Base-by-base conservation (phyloP, 495 filamentous ascomycete species). In the Neurospora tetrasperma region DNA sequence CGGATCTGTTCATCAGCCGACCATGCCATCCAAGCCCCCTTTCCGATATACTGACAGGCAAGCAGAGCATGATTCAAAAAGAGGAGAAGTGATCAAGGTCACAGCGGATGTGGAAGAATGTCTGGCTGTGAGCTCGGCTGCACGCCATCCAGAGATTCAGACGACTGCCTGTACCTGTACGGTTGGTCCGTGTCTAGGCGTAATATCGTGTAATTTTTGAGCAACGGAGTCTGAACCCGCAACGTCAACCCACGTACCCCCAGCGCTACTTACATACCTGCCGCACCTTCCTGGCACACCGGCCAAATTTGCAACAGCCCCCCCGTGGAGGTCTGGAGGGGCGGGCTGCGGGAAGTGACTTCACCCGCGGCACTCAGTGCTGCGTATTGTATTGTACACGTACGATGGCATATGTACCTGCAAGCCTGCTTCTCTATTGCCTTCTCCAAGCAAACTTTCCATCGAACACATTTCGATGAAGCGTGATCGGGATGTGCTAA, bases 291-390 rank as follows among this genome's bases (percentile, higher is more conserved):
- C 73, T 75, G 23, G 38, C 73, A 76, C 73, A 75, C 73, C 71
- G 73, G 72, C 71, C 71, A 70, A 74, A 71, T 74, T 71, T 73
- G 71, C 69, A 72, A 44, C 69, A 71, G 42, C n/a, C 43, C 41
- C 69, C 5, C 69, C 23, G 40, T n/a, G 48, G 18, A 39, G 69
- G 69, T 43, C 14, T 46, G 70, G 59, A 71, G 74, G 73, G 73
- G 73, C 40, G 59, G 75, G 76, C 70, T 75, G 76, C 75, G 76
- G 72, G 62, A 66, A 66, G 27, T 18, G 35, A 66, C 54, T 66
- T 27, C 3, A 62, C 54, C 54, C 71, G 43, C 72, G 69, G 71
- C 41, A 66, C 23, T 70, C 14, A 31, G 10, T 42, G 70, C 18
- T 59, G 11, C 27, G 44, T 35, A 62, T 71, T 20, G 70, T 31